Conservation (phyloP, 1,284 basidiomycete genomes). For the Stereum hirsutum region DNA sequence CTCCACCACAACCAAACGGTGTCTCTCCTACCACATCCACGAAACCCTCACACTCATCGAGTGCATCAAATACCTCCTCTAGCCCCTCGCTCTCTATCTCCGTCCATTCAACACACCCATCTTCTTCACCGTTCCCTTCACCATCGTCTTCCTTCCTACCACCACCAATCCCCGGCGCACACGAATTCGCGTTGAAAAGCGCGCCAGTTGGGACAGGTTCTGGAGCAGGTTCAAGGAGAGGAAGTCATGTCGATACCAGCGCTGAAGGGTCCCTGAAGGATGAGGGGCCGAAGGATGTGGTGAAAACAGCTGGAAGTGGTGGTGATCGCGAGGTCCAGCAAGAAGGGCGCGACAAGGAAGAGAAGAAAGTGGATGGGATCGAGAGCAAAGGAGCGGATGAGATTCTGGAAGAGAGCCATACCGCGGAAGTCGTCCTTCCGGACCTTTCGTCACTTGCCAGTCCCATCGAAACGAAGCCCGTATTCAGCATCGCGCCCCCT, state of each 20-base stretch:
- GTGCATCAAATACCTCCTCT: too few relatives aligned
- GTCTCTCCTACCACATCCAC: too few relatives aligned
- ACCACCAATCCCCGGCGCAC: conserved; percentile 49
- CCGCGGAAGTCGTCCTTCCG: too few relatives aligned
- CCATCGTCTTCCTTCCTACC: conserved; percentile 59
- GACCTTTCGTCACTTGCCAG: too few relatives aligned
- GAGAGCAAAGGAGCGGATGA: too few relatives aligned
- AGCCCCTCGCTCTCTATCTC: conserved; percentile 31
- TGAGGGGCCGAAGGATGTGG: neutral
- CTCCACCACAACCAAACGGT: too few relatives aligned
- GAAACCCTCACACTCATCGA: too few relatives aligned
- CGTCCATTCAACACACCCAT: conserved; percentile 31
- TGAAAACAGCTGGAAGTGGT: neutral
- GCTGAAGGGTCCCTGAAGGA: neutral
- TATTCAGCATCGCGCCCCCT: too few relatives aligned
- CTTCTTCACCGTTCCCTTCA: conserved; percentile 55
- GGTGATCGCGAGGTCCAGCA: conserved; percentile 1
- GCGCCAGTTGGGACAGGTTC: conserved; percentile 16
- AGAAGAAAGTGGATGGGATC: too few relatives aligned
- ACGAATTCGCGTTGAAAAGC: conserved; percentile 53
- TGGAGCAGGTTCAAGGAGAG: conserved; percentile 12
- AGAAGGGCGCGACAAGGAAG: conserved; percentile 17
- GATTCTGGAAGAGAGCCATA: too few relatives aligned
- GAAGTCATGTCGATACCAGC: conserved; percentile 4
- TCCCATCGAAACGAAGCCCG: too few relatives aligned